Conservation (phyloP, 2,329 filamentous ascomycete species). For the Aulographum hederae region DNA sequence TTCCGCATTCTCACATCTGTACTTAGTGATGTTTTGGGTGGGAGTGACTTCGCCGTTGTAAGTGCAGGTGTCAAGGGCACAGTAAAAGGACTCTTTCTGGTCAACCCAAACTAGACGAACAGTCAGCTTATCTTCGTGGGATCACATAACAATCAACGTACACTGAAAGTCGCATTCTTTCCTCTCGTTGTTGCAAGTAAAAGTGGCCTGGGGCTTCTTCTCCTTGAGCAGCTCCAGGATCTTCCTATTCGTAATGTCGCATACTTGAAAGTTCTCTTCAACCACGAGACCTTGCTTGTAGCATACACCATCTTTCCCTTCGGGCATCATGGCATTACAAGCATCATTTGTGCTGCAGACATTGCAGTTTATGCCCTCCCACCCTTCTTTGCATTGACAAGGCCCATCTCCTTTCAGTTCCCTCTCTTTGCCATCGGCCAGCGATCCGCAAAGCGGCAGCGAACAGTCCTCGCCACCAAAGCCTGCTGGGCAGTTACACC, state of each 20-base stretch:
- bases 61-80: conserved; percentile 64
- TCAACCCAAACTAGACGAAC: conserved; percentile 68
- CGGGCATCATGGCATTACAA: conserved; percentile 77
- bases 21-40: conserved; percentile 61
- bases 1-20: conserved; percentile 67
- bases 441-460: conserved; percentile 74
- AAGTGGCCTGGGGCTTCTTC: conserved; percentile 82
- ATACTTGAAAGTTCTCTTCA: conserved; percentile 93
- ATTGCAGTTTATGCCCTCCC: conserved; percentile 93
- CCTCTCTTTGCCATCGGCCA: conserved; percentile 59
- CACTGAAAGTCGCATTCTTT: conserved; percentile 88
- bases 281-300: conserved; percentile 82
- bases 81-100: conserved; percentile 88
- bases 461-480: conserved; percentile 93
- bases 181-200: conserved; percentile 63
- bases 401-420: conserved; percentile 50
- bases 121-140: not conserved
- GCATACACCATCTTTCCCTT: conserved; percentile 67
- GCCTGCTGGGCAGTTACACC: conserved; percentile 79
- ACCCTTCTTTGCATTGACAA: conserved; percentile 83
- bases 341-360: conserved; percentile 72
- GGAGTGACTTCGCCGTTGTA: conserved; percentile 52
- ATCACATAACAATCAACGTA: conserved; percentile 23
- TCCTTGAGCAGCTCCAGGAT: conserved; percentile 75
- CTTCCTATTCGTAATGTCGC: conserved; percentile 89